A percentile compares a stretch with the other conserved stretches of the same genome.
Conservation (phyloP, 371 early-diverging fungal genomes). For the Mucor piriformis region DNA sequence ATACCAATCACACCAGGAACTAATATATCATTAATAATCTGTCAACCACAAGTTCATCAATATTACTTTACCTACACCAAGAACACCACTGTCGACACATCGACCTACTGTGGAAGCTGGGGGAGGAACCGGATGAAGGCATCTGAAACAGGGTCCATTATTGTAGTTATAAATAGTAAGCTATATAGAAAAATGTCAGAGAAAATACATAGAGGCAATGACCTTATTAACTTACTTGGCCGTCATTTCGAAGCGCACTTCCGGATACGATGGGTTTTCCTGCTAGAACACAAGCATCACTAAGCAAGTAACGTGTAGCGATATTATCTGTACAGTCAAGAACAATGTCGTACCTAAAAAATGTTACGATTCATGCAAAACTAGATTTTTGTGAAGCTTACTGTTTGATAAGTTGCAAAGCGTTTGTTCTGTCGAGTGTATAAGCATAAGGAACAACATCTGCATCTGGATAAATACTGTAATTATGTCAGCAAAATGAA, state of each 20-base stretch:
- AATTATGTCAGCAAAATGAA: neutral
- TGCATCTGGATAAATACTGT: slow-evolving; percentile 61
- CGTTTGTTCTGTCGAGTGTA: slow-evolving; percentile 69
- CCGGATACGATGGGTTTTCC: slow-evolving; percentile 93
- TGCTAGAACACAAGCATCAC: slow-evolving; percentile 89
- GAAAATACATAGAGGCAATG: neutral
- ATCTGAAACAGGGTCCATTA: slow-evolving; percentile 97
- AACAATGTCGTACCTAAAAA: slow-evolving; percentile 85
- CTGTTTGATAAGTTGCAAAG: slow-evolving; percentile 59
- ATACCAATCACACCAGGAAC: slow-evolving; percentile 97
- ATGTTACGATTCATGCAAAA: neutral
- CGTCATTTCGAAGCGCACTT: slow-evolving; percentile 94
- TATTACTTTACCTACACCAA: slow-evolving; percentile 77
- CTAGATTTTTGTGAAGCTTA: slow-evolving; percentile 8
- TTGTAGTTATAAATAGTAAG: slow-evolving; percentile 86
- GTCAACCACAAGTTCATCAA: too few relatives aligned
- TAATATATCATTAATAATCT: too few relatives aligned
- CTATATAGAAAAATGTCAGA: neutral
- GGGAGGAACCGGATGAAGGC: slow-evolving; percentile 93
- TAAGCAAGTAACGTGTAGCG: slow-evolving; percentile 95
- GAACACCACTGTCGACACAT: slow-evolving; percentile 98
- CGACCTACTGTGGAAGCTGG: slow-evolving; percentile 85
- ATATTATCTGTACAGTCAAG: slow-evolving; percentile 97
- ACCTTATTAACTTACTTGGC: slow-evolving; percentile 57
- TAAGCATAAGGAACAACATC: slow-evolving; percentile 57